Evolutionary conservation across 495 filamentous ascomycete genomes (phyloP).

Genomic region (Aspergillus biplanus): DNA sequence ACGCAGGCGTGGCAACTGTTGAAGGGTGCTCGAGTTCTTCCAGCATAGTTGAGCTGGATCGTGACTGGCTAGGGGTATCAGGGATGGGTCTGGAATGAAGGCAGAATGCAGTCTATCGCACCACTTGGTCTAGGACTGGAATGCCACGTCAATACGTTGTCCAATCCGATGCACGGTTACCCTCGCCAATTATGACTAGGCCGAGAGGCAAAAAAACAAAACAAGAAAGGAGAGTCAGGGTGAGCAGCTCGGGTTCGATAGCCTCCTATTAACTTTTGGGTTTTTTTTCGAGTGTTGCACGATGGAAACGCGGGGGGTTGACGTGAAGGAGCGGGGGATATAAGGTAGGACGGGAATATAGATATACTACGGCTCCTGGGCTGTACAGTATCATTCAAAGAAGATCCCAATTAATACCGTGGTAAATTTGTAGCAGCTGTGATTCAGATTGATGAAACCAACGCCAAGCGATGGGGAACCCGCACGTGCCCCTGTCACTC

Average conservation of each 20-base stretch:
- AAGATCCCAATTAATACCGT: constrained; percentile 4
- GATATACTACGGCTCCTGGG: not conserved
- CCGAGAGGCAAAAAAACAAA: constrained; percentile 14
- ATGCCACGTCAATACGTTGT: constrained; percentile 42
- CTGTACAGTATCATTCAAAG: not conserved
- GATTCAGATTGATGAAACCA: constrained; percentile 22
- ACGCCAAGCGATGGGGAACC: constrained; percentile 23
- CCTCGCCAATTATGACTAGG: constrained; percentile 1
- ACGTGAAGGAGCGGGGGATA: not conserved
- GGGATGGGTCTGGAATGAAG: constrained; percentile 27
- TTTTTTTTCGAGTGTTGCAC: constrained; percentile 8
- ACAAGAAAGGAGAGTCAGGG: constrained; percentile 21
- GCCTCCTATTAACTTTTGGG: constrained; percentile 9
- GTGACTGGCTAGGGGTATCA: constrained; percentile 23
- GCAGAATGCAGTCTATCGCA: constrained; percentile 24
- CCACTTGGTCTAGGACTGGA: constrained; percentile 35
- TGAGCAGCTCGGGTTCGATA: constrained; percentile 19
- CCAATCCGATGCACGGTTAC: constrained; percentile 32
- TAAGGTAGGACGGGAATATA: not conserved
- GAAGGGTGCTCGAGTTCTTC: constrained; percentile 25
- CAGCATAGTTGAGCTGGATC: constrained; percentile 25
- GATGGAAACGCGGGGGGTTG: not conserved
- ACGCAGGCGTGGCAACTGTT: constrained; percentile 25
- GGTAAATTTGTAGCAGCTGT: constrained; percentile 6
- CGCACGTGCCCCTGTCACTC: constrained; percentile 21